Conservation (phyloP, 257 asterid genomes). For the Solanum bukasovii region DNA sequence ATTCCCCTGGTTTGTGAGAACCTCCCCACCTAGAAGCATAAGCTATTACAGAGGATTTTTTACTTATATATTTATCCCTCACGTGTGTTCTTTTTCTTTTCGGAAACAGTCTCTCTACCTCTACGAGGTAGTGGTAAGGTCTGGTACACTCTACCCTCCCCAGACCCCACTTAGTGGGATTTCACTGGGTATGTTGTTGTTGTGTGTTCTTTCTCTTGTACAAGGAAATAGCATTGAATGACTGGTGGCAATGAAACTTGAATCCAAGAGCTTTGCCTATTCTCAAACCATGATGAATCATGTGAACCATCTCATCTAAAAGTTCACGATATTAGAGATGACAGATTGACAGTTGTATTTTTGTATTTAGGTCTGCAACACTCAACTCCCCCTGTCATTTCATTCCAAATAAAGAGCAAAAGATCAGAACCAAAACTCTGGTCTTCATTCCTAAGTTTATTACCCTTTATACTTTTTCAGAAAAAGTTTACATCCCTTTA, state of each 20-base stretch:
- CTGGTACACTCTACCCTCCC: not conserved
- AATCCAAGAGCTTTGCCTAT: not conserved
- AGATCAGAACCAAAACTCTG: not conserved
- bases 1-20: not conserved
- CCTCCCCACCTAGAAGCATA: not conserved
- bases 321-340: not conserved
- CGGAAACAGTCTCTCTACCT: not conserved
- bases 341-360: not conserved
- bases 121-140: not conserved
- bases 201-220: not conserved
- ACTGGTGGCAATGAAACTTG: not conserved
- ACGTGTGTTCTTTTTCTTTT: not conserved
- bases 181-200: not conserved
- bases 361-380: not conserved
- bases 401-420: not conserved
- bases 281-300: not conserved
- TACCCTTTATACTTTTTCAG: not conserved
- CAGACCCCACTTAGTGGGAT: not conserved
- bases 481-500: not conserved
- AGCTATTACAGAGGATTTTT: not conserved
- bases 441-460: not conserved
- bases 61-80: not conserved
- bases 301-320: not conserved
- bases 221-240: not conserved
- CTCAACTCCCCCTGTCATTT: not conserved